Evolutionary conservation across 495 filamentous ascomycete species (phyloP).

Genomic region (Lophiotrema nucula): DNA sequence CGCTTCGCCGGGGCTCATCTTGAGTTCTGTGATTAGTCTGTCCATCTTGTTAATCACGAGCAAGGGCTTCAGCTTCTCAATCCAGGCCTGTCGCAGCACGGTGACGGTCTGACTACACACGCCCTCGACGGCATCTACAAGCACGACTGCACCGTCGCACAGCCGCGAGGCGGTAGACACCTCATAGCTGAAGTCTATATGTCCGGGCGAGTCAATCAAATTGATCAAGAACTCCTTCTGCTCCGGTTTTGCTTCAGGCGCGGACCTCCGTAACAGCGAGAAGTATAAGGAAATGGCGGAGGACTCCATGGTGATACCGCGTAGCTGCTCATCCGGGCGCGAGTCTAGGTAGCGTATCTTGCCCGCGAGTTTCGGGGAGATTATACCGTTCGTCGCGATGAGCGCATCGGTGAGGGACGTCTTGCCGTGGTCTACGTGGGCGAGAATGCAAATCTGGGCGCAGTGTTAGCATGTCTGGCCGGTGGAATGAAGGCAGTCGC

Average conservation of each 20-base stretch:
- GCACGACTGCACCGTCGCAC: conserved; percentile 89
- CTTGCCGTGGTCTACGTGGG: conserved; percentile 98
- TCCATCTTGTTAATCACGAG: conserved; percentile 99
- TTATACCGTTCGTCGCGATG: conserved; percentile 98
- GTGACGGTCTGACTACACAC: conserved; percentile 99
- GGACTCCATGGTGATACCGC: conserved; percentile 99
- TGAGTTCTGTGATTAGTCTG: conserved; percentile 84
- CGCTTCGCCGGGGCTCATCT: conserved; percentile 86
- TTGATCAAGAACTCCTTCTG: conserved; percentile 93
- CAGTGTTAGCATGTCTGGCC: conserved; percentile 40
- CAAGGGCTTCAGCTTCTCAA: conserved; percentile 90
- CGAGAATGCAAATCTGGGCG: conserved; percentile 88
- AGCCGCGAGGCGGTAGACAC: conserved; percentile 93
- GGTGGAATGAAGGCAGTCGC: not conserved
- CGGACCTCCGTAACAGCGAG: conserved; percentile 73
- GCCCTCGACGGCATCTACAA: conserved; percentile 98
- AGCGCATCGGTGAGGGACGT: conserved; percentile 95
- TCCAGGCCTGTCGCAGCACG: conserved; percentile 91
- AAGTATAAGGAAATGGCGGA: conserved; percentile 97
- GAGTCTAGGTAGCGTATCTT: conserved; percentile 98
- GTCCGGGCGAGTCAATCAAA: conserved; percentile 94
- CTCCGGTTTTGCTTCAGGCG: conserved; percentile 65
- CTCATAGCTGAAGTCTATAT: conserved; percentile 98
- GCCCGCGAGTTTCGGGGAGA: conserved; percentile 93
- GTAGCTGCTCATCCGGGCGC: conserved; percentile 91